A percentile compares a stretch with the other conserved stretches of the same genome.
Evolutionary conservation across 257 asterid genomes (phyloP).

Genomic region (Cruciata laevipes): DNA sequence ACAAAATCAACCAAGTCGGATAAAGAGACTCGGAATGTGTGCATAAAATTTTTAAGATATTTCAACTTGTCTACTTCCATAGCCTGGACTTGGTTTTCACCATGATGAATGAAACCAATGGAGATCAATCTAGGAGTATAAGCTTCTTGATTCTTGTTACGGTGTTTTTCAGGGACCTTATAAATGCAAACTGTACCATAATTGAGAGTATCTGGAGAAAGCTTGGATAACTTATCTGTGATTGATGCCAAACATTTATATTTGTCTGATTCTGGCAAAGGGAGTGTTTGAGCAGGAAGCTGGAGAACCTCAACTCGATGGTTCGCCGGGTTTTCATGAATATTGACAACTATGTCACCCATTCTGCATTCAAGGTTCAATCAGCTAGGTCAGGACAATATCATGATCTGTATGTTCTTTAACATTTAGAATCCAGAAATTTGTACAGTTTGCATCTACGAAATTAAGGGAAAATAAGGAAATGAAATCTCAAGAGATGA

Average conservation of each 20-base stretch:
- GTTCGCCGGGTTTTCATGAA: not conserved
- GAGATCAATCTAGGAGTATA: conserved; percentile 27
- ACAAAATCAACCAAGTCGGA: not conserved
- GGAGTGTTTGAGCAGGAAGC: too few relatives aligned
- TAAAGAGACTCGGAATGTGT: conserved; percentile 8
- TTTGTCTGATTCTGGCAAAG: too few relatives aligned
- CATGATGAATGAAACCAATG: conserved; percentile 27
- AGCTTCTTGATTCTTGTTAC: conserved; percentile 22
- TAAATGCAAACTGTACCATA: conserved; percentile 18
- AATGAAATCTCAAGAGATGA: too few relatives aligned
- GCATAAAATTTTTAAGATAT: conserved; percentile 23
- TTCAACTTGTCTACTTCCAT: conserved; percentile 27
- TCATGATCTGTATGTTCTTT: too few relatives aligned
- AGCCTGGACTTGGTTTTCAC: conserved; percentile 13
- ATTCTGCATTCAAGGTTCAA: too few relatives aligned
- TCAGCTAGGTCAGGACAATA: too few relatives aligned
- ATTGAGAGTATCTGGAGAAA: not conserved
- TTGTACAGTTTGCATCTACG: too few relatives aligned
- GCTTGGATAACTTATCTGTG: not conserved
- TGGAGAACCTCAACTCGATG: too few relatives aligned
- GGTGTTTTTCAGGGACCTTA: conserved; percentile 23
- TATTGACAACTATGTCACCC: too few relatives aligned
- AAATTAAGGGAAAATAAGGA: too few relatives aligned
- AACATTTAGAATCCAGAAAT: too few relatives aligned
- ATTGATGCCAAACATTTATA: not conserved